Percentiles rank a stretch among this genome's conserved stretches.
Conservation (phyloP, 2,329 filamentous ascomycete genomes). For the Penicillium sp. region DNA sequence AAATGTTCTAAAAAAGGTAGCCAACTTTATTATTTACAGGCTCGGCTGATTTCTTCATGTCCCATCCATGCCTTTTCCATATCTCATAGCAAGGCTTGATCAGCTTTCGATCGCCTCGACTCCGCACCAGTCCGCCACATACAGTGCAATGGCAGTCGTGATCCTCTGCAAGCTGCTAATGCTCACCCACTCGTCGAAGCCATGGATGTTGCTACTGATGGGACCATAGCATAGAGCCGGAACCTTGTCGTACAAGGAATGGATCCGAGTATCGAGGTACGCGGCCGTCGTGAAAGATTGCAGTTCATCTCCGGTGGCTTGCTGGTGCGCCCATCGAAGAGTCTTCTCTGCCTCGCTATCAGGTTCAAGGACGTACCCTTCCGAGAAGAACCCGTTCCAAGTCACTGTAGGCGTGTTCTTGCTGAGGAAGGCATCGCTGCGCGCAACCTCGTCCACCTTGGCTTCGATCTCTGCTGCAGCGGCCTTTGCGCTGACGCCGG, state of each 20-base stretch:
- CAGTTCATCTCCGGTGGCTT: neutral
- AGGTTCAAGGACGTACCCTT: neutral
- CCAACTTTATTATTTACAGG: no score
- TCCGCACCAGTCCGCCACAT: neutral
- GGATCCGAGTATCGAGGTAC: neutral
- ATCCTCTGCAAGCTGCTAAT: neutral
- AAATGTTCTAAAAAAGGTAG: no score
- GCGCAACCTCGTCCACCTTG: neutral
- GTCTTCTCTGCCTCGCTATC: neutral
- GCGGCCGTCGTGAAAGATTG: neutral
- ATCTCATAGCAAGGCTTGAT: neutral
- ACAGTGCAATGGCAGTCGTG: neutral
- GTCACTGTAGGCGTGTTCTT: neutral
- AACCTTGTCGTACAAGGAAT: neutral
- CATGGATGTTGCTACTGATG: neutral
- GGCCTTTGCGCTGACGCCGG: neutral
- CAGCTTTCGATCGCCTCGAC: neutral
- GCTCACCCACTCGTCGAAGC: neutral
- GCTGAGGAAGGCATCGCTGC: neutral
- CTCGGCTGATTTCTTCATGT: no score
- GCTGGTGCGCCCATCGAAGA: neutral
- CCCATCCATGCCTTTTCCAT: no score
- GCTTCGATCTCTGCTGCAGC: neutral
- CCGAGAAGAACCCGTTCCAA: neutral
- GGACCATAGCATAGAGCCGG: neutral